Evolutionary conservation across 1,284 basidiomycete species (phyloP).

Genomic region (Dichomitus squalens): DNA sequence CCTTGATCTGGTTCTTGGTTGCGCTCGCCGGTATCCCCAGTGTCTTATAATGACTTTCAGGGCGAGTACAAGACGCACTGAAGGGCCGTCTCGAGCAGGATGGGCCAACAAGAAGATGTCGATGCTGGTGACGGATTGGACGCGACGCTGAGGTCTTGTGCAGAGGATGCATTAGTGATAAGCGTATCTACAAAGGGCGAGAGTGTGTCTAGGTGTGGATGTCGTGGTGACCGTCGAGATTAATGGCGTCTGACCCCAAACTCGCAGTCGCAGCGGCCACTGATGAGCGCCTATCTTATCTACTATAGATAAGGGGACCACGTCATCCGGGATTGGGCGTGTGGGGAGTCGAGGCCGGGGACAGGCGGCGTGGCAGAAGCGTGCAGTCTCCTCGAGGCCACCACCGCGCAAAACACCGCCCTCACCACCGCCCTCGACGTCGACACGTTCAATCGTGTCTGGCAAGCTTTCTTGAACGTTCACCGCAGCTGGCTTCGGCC

Average conservation of each 20-base stretch:
- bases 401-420: conserved; percentile 2
- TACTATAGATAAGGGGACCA: not conserved
- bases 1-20: conserved; percentile 51
- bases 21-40: conserved; percentile 45
- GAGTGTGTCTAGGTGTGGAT: too few species aligned
- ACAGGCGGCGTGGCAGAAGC: not conserved
- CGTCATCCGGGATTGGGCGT: not conserved
- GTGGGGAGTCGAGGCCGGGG: not conserved
- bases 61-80: conserved; percentile 8
- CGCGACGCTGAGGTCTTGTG: too few species aligned
- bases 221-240: too few species aligned
- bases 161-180: too few species aligned
- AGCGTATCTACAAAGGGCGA: too few species aligned
- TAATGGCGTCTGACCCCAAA: too few species aligned
- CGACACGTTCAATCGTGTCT: conserved; percentile 22
- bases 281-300: not conserved
- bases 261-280: too few species aligned
- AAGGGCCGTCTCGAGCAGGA: not conserved
- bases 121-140: not conserved
- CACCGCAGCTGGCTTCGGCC: conserved; percentile 10
- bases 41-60: conserved; percentile 41
- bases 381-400: conserved; percentile 5
- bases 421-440: conserved; percentile 7
- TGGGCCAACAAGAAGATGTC: not conserved
- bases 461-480: conserved; percentile 10